Base-by-base conservation (phyloP, 208 protist genomes). In the Wallacemonas rigidus region DNA sequence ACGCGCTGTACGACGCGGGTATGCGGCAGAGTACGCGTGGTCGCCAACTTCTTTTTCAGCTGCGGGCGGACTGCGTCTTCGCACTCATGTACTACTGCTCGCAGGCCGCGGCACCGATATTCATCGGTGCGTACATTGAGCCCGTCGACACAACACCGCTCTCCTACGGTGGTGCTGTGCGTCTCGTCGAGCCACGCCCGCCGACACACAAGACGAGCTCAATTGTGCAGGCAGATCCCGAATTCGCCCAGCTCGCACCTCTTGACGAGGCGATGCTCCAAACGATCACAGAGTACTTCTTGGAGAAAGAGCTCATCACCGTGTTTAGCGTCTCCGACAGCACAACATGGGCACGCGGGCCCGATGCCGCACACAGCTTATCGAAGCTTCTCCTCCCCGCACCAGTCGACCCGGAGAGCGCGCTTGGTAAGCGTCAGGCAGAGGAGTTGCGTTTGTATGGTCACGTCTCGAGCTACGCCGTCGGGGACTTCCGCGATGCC, bases 401-500 rank as follows among this genome's bases (percentile, higher is more conserved):
- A 1, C 1, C 69, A 39, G 45, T 36, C 7, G 40, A 61, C 17
- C 57, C 62, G 8, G 63, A 71, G 50, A 55, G 57, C 26, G 45
- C 55, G 36, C 53, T 86, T 8, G 74, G 65, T n/a, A 2, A 40
- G 71, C 69, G 17, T 61, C 81, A 87, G 58, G 60, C 48, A 1
- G 48, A 75, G 4, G 81, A 87, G 45, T 69, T n/a, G 1, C 50
- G 39, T 2, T 26, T 70, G 38, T 53, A 69, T 51, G 65, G 78
- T 0, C 75, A 87, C 69, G 79, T 77, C 43, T 81, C 55, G 57
- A 83, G 71, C 67, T 87, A 87, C 78, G 78, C 78, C 40, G 55
- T 72, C n/a, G 58, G 79, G n/a, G 75, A 79, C 15, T 90, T 90
- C 68, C 48, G 69, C 36, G 85, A 90, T 50, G 85, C 82, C 6